phyloP scores from a whole-genome alignment of 1,139 yeast species.

The Pichiaceae sp. region DNA sequence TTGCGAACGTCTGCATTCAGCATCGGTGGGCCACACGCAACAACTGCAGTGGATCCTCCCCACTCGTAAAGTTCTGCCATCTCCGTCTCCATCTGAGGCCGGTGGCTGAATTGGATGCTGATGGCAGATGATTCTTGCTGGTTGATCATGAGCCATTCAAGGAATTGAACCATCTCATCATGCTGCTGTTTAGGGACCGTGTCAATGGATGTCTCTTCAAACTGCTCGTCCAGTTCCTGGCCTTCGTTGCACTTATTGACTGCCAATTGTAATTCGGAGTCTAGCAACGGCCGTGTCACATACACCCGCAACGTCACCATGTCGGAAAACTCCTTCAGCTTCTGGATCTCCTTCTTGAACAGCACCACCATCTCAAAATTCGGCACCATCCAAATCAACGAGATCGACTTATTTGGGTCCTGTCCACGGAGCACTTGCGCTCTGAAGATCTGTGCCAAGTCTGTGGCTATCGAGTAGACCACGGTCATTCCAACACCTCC shows the following conservation, averaged over 20 bases:
- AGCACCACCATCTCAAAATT: conserved; percentile 22
- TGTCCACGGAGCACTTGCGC: conserved; percentile 21
- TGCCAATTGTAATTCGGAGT: conserved; percentile 9
- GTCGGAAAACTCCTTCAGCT: conserved; percentile 16
- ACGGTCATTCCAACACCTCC: conserved; percentile 36
- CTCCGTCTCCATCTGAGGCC: conserved; percentile 17
- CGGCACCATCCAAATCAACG: conserved; percentile 26
- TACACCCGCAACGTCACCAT: conserved; percentile 19
- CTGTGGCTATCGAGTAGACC: conserved; percentile 28
- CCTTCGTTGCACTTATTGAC: not conserved
- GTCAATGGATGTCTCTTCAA: not conserved
- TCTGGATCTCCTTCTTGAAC: conserved; percentile 23
- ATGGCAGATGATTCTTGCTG: conserved; percentile 10
- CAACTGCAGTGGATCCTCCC: conserved; percentile 22
- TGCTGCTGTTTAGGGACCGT: conserved; percentile 3
- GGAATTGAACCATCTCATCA: conserved; percentile 10
- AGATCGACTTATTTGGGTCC: conserved; percentile 13
- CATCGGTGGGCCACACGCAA: conserved; percentile 27
- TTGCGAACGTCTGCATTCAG: conserved; percentile 25
- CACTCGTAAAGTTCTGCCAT: conserved; percentile 10
- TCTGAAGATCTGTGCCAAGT: conserved; percentile 25
- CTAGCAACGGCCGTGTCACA: conserved; percentile 16
- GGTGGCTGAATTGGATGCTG: conserved; percentile 14
- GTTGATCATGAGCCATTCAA: conserved; percentile 10
- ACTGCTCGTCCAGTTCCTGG: not conserved